Evolutionary conservation across 2,329 filamentous ascomycete genomes (phyloP).

Genomic region (Rhexocercosporidium sp.): DNA sequence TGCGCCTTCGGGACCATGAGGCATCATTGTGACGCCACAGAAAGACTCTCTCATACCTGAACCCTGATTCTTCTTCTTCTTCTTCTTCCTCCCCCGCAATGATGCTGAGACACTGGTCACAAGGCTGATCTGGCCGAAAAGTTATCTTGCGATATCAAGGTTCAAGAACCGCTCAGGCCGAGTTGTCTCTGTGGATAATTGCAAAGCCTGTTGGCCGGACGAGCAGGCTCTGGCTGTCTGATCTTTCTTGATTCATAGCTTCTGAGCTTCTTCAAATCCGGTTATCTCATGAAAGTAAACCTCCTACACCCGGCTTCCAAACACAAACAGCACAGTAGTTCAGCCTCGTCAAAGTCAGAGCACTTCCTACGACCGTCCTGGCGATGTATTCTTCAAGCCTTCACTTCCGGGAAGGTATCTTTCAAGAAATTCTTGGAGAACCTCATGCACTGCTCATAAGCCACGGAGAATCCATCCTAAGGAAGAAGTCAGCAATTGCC

Average conservation of each 20-base stretch:
- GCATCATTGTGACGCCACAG: slow-evolving; percentile 1
- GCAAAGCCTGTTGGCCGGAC: neutral
- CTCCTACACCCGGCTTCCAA: neutral
- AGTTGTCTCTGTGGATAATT: neutral
- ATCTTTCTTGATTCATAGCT: too few species aligned
- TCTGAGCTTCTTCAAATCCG: neutral
- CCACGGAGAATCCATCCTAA: slow-evolving; percentile 82
- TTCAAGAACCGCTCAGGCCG: slow-evolving; percentile 1
- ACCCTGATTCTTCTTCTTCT: too few species aligned
- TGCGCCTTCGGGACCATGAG: neutral
- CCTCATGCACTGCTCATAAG: slow-evolving; percentile 82
- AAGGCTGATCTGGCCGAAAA: neutral
- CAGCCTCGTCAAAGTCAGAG: neutral
- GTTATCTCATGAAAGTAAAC: neutral
- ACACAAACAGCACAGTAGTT: neutral
- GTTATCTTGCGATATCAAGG: neutral
- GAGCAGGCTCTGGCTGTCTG: neutral
- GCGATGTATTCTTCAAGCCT: slow-evolving; percentile 31
- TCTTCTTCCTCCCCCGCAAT: neutral
- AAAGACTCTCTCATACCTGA: too few species aligned
- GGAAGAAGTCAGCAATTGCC: too few species aligned
- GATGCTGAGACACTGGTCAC: slow-evolving; percentile 12
- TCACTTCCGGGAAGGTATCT: slow-evolving; percentile 37
- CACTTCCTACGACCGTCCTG: neutral
- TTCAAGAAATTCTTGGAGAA: slow-evolving; percentile 68